Evolutionary conservation across 495 filamentous ascomycete species (phyloP).

Genomic region (Trichoderma parareesei): DNA sequence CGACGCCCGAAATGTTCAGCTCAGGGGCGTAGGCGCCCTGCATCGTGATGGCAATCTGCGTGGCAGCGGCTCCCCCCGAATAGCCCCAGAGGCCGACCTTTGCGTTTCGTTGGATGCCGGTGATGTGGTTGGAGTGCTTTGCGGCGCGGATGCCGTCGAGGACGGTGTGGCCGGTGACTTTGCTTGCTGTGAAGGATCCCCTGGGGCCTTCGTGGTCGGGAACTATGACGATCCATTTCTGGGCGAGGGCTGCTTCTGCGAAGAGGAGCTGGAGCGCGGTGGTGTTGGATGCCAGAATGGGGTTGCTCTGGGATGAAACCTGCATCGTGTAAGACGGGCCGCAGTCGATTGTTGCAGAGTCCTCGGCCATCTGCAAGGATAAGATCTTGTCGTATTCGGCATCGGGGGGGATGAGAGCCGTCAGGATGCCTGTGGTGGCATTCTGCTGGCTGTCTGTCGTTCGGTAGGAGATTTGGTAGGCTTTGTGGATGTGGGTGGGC

Average conservation of each 20-base stretch:
- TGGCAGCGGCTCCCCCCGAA: slow-evolving; percentile 42
- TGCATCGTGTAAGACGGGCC: background rate
- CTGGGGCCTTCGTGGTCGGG: slow-evolving; percentile 33
- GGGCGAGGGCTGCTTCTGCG: slow-evolving; percentile 23
- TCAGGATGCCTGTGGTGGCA: background rate
- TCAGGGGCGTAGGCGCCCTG: slow-evolving; percentile 43
- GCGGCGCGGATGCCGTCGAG: slow-evolving; percentile 36
- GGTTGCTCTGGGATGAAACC: background rate
- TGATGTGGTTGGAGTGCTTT: slow-evolving; percentile 14
- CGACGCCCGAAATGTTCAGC: slow-evolving; percentile 38
- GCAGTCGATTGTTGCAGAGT: background rate
- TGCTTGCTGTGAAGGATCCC: slow-evolving; percentile 25
- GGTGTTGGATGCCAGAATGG: background rate
- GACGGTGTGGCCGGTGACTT: slow-evolving; percentile 30
- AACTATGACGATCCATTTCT: slow-evolving; percentile 34
- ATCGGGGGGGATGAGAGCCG: background rate
- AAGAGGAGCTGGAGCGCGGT: slow-evolving; percentile 3
- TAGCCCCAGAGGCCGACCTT: slow-evolving; percentile 38
- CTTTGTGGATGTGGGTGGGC: background rate
- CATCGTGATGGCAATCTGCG: slow-evolving; percentile 39
- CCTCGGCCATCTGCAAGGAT: slow-evolving; percentile 3
- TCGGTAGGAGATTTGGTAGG: background rate
- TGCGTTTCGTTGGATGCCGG: slow-evolving; percentile 13
- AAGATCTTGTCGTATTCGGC: background rate
- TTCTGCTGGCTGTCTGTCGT: background rate